phyloP scores from a whole-genome alignment of 306 rosid genomes.

The Gynostemma pentaphyllum region DNA sequence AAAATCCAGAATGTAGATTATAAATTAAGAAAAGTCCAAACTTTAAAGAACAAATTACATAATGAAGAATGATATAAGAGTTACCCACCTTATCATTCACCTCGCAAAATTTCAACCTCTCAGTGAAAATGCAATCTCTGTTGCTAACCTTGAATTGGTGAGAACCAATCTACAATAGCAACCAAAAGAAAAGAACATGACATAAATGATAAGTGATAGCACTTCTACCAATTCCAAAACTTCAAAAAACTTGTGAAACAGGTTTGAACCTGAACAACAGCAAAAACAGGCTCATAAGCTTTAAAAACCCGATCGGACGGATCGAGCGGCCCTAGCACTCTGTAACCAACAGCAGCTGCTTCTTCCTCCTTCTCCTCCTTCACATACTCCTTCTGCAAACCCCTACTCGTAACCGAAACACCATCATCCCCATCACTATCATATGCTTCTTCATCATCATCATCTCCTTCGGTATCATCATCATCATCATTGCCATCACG shows the following conservation, averaged over 20 bases:
- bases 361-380: conserved; percentile 69
- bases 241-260: not conserved
- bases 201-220: not conserved
- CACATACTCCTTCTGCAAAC: conserved; percentile 38
- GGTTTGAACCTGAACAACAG: conserved; percentile 61
- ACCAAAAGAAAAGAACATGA: not conserved
- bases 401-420: conserved; percentile 18
- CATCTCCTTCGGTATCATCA: conserved; percentile 20
- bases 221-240: not conserved
- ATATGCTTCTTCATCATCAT: conserved; percentile 20
- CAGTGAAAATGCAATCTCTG: conserved; percentile 72
- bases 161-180: conserved; percentile 52
- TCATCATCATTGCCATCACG: conserved; percentile 12
- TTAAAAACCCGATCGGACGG: conserved; percentile 46
- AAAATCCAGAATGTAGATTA: not conserved
- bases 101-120: conserved; percentile 75
- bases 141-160: conserved; percentile 93
- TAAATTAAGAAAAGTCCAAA: not conserved
- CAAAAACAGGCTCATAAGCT: conserved; percentile 65
- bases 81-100: conserved; percentile 75
- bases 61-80: not conserved
- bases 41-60: not conserved
- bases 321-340: conserved; percentile 50
- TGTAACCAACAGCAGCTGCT: conserved; percentile 62
- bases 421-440: conserved; percentile 30